Evolutionary conservation across 169 alveolate species (phyloP).

Genomic region (Eimeria maxima): DNA sequence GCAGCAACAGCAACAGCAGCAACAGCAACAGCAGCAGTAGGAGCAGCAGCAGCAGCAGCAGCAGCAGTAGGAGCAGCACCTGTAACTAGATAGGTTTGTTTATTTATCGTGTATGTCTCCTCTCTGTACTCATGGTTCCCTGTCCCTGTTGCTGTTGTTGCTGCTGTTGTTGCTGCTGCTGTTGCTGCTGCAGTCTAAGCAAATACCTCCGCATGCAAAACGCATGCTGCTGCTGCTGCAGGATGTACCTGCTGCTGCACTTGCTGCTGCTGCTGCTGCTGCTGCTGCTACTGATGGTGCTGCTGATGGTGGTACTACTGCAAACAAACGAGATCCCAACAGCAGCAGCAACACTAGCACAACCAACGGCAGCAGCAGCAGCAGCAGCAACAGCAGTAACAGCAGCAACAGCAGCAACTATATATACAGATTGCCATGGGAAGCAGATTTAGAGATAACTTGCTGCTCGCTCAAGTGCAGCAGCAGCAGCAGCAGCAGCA

Average conservation of each 20-base stretch:
- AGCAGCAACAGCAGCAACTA: no score
- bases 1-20: conserved; percentile 24
- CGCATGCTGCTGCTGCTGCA: conserved; percentile 44
- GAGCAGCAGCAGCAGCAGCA: conserved; percentile 13
- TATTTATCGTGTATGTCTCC: not conserved
- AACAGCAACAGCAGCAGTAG: conserved; percentile 30
- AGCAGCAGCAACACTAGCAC: not conserved
- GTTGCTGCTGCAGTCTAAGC: conserved; percentile 1
- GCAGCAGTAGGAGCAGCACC: no score
- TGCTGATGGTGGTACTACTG: no score
- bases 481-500: not conserved
- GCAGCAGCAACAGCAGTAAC: not conserved
- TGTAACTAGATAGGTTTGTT: no score
- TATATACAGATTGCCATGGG: not conserved
- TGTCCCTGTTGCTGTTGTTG: not conserved
- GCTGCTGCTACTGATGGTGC: no score
- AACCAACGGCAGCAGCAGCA: conserved; percentile 18
- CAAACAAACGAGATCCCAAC: no score
- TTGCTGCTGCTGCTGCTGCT: conserved; percentile 57
- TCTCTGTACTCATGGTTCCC: not conserved
- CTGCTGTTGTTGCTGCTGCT: conserved; percentile 24
- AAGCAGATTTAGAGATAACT: not conserved
- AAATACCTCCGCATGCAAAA: not conserved
- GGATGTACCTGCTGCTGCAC: not conserved
- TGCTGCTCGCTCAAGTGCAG: conserved; percentile 30